Percentiles rank a stretch among this genome's conserved stretches.
phyloP scores from a whole-genome alignment of 2,329 filamentous ascomycete genomes.

The Sclerotinia trifoliorum region DNA sequence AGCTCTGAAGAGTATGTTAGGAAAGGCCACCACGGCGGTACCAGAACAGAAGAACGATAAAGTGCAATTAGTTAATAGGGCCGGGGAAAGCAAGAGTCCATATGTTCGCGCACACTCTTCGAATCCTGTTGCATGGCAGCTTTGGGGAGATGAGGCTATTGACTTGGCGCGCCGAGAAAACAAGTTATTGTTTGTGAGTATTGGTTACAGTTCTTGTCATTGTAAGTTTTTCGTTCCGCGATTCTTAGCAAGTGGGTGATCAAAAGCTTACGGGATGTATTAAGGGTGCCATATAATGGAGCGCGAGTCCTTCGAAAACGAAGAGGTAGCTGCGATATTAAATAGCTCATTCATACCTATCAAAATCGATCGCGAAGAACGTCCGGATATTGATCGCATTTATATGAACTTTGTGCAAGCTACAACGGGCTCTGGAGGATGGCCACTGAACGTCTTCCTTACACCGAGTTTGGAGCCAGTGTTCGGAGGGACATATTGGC shows the following conservation, averaged over 20 bases:
- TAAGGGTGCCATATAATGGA: conserved; percentile 87
- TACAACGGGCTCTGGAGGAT: conserved; percentile 84
- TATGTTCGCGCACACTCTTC: conserved; percentile 72
- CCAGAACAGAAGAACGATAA: conserved; percentile 29
- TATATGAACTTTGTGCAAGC: conserved; percentile 99
- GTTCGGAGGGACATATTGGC: conserved; percentile 96
- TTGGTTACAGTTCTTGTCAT: conserved; percentile 94
- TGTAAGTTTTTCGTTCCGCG: conserved; percentile 57
- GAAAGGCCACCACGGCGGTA: conserved; percentile 9
- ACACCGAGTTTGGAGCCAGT: conserved; percentile 91
- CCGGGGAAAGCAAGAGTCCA: conserved; percentile 61
- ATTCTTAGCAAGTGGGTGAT: background rate
- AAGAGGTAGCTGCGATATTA: conserved; percentile 74
- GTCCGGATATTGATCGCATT: conserved; percentile 89
- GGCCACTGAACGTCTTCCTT: conserved; percentile 95
- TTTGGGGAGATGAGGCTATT: conserved; percentile 76
- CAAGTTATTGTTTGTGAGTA: conserved; percentile 87
- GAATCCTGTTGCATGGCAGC: conserved; percentile 89
- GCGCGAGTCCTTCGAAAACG: conserved; percentile 84
- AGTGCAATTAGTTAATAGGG: conserved; percentile 51
- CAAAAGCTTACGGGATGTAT: background rate
- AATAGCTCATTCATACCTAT: conserved; percentile 89
- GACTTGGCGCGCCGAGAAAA: conserved; percentile 76
- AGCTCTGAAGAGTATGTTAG: conserved; percentile 29
- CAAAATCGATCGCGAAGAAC: conserved; percentile 89